phyloP scores from a whole-genome alignment of 163 green algal genomes.

The Smithsoniella earleae region DNA sequence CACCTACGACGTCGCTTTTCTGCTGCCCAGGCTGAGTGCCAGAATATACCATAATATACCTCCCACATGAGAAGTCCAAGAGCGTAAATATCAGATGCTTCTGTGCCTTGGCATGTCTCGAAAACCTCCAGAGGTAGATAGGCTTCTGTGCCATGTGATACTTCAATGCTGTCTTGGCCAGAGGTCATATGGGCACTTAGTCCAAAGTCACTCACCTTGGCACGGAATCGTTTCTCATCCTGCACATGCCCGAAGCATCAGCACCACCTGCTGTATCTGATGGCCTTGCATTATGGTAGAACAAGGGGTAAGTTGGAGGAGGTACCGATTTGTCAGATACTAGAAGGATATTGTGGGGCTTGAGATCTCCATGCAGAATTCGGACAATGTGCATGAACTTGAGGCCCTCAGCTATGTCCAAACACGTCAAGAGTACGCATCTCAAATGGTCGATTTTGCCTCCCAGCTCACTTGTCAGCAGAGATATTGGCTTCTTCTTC shows the following conservation, averaged over 20 bases:
- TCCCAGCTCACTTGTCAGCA: background rate
- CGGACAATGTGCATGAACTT: constrained; percentile 54
- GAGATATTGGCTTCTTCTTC: background rate
- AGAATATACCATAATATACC: constrained; percentile 30
- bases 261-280: background rate
- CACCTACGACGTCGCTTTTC: constrained; percentile 15
- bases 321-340: background rate
- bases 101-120: constrained; percentile 38
- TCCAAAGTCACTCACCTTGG: constrained; percentile 51
- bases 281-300: constrained; percentile 32
- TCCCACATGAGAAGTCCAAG: constrained; percentile 39
- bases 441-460: constrained; percentile 26
- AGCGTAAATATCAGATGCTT: constrained; percentile 44
- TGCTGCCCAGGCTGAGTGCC: background rate
- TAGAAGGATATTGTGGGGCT: constrained; percentile 55
- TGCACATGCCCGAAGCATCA: constrained; percentile 35
- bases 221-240: constrained; percentile 40
- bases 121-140: constrained; percentile 45
- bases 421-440: constrained; percentile 36
- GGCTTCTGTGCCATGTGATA: constrained; percentile 32
- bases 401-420: constrained; percentile 53
- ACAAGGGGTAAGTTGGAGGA: background rate
- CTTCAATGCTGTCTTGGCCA: constrained; percentile 1
- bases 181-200: constrained; percentile 39
- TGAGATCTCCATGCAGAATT: constrained; percentile 55